phyloP scores from a whole-genome alignment of 306 rosid genomes.

The Datisca glomerata region DNA sequence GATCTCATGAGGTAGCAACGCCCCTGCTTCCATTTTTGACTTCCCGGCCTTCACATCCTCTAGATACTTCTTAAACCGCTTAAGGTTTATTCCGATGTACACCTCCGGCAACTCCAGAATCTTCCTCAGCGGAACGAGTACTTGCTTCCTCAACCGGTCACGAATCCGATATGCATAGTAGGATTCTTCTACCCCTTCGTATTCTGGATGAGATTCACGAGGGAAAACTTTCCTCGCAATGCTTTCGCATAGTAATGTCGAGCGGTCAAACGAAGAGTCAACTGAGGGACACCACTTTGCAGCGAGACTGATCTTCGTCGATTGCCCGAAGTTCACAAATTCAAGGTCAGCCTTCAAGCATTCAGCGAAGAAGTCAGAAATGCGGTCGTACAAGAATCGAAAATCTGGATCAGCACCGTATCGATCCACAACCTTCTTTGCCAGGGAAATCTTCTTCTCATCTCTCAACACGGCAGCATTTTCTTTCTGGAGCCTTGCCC shows the following conservation, averaged over 20 bases:
- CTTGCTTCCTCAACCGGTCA: constrained; percentile 50
- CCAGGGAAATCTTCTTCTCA: constrained; percentile 31
- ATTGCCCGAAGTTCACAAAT: constrained; percentile 16
- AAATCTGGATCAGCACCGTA: constrained; percentile 25
- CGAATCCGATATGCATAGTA: constrained; percentile 50
- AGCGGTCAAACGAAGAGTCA: constrained; percentile 40
- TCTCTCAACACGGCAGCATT: constrained; percentile 19
- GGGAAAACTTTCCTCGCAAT: constrained; percentile 42
- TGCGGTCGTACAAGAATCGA: constrained; percentile 21
- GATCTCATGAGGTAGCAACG: constrained; percentile 56
- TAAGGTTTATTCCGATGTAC: constrained; percentile 33
- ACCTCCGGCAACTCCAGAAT: constrained; percentile 54
- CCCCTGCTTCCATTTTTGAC: constrained; percentile 42
- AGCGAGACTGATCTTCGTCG: constrained; percentile 32
- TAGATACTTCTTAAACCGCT: constrained; percentile 36
- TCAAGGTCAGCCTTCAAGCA: constrained; percentile 32
- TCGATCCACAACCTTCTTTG: constrained; percentile 29
- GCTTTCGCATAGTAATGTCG: constrained; percentile 42
- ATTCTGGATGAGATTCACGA: constrained; percentile 23
- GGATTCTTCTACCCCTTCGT: constrained; percentile 40
- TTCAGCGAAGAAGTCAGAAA: constrained; percentile 36
- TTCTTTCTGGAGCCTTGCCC: constrained; percentile 14
- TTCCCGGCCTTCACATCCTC: constrained; percentile 31
- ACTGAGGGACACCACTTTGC: constrained; percentile 64
- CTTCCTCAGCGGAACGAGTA: constrained; percentile 48